These are phyloP conservation scores for Trichomonascus vanleenenianus DNA, from an alignment of 805 yeast genomes.

Conservation along the genomic window DNA sequence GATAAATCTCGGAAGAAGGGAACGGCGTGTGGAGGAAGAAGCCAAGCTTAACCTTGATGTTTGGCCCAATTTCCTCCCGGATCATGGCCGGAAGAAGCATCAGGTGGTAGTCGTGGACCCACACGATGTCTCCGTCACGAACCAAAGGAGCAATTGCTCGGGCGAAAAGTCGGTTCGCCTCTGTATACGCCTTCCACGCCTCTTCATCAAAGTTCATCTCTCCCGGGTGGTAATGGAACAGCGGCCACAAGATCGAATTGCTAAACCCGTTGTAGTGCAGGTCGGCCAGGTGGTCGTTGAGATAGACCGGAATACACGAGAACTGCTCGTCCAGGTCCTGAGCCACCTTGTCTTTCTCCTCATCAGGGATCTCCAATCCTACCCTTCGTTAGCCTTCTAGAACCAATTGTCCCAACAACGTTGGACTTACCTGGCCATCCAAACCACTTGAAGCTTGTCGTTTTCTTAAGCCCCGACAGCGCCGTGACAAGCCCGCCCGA, in stretches of 20 bases:
- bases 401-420: background rate
- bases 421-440: conserved; percentile 80
- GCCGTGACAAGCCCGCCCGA: conserved; percentile 98
- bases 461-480: conserved; percentile 78
- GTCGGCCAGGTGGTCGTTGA: conserved; percentile 86
- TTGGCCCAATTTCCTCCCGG: conserved; percentile 45
- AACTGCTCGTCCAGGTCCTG: conserved; percentile 66
- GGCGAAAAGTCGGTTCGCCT: conserved; percentile 82
- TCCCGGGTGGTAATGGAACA: conserved; percentile 98
- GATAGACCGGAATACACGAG: conserved; percentile 83
- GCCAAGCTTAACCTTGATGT: conserved; percentile 61
- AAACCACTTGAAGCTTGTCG: conserved; percentile 86
- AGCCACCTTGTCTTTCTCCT: conserved; percentile 62
- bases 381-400: background rate
- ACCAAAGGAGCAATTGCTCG: conserved; percentile 59
- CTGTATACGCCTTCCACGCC: conserved; percentile 97
- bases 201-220: conserved; percentile 96
- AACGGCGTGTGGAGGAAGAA: conserved; percentile 96
- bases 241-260: conserved; percentile 94
- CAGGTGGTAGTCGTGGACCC: conserved; percentile 98
- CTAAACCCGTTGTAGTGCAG: conserved; percentile 94
- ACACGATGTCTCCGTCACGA: conserved; percentile 77
- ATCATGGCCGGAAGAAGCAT: conserved; percentile 91
- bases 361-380: conserved; percentile 64
- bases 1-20: conserved; percentile 93